Conservation (phyloP, 208 protist species). For the Trypanosoma congolense region DNA sequence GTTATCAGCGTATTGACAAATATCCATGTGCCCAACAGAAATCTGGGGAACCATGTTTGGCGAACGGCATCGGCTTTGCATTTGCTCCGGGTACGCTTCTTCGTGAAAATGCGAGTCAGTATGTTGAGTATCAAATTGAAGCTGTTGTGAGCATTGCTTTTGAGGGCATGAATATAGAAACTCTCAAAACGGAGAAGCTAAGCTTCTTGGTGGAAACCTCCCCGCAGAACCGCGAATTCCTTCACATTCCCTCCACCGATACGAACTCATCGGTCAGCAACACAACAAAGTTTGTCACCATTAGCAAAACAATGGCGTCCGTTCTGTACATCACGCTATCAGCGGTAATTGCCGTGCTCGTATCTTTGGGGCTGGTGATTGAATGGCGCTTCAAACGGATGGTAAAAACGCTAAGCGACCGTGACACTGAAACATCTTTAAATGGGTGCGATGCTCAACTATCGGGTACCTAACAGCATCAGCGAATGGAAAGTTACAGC, state of each 20-base stretch:
- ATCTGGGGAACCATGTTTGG: background rate
- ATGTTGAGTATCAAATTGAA: background rate
- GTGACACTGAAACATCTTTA: background rate
- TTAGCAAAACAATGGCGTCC: background rate
- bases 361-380: background rate
- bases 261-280: background rate
- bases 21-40: background rate
- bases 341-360: background rate
- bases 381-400: background rate
- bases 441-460: background rate
- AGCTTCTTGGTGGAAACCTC: background rate
- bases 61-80: slow-evolving; percentile 63
- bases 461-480: no score
- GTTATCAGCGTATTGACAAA: slow-evolving; percentile 57
- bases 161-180: background rate
- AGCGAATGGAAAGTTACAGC: no score
- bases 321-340: background rate
- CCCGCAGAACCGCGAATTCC: background rate
- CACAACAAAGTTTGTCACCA: background rate
- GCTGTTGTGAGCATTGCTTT: background rate
- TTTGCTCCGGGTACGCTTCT: slow-evolving; percentile 53
- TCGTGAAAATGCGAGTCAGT: background rate
- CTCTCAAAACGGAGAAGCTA: background rate
- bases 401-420: background rate
- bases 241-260: background rate